phyloP scores from a whole-genome alignment of 1,284 basidiomycete genomes.

The Naganishia cerealis region DNA sequence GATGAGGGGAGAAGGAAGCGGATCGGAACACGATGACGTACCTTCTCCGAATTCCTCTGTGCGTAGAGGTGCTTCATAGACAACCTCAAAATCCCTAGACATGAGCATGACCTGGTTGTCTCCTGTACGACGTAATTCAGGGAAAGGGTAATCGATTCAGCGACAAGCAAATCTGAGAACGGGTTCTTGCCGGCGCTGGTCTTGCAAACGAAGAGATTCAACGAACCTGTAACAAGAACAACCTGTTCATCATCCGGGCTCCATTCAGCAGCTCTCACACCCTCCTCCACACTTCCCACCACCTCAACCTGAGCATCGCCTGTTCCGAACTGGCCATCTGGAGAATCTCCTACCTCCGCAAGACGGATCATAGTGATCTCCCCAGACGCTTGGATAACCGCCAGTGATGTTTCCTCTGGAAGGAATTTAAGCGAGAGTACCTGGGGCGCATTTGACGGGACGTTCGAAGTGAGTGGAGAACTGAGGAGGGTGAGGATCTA shows the following conservation, averaged over 20 bases:
- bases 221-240: slow-evolving; percentile 71
- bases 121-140: slow-evolving; percentile 55
- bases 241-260: slow-evolving; percentile 85
- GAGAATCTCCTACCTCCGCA: not conserved
- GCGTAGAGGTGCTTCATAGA: slow-evolving; percentile 74
- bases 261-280: slow-evolving; percentile 81
- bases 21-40: slow-evolving; percentile 42
- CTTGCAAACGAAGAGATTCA: too few species aligned
- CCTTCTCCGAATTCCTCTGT: slow-evolving; percentile 82
- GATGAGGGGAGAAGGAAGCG: not conserved
- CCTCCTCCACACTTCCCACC: slow-evolving; percentile 81
- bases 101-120: slow-evolving; percentile 81
- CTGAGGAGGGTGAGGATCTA: slow-evolving; percentile 11
- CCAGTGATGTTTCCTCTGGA: slow-evolving; percentile 31
- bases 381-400: slow-evolving; percentile 6
- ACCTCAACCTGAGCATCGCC: slow-evolving; percentile 61
- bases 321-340: not conserved
- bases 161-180: slow-evolving; percentile 4
- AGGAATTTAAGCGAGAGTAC: slow-evolving; percentile 24
- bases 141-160: not conserved
- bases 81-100: slow-evolving; percentile 82
- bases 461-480: not conserved
- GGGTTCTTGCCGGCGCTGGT: slow-evolving; percentile 1
- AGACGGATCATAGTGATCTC: slow-evolving; percentile 13
- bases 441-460: not conserved